Evolutionary conservation across 805 yeast genomes (phyloP).

Genomic region (Pichia thaimueangensis): DNA sequence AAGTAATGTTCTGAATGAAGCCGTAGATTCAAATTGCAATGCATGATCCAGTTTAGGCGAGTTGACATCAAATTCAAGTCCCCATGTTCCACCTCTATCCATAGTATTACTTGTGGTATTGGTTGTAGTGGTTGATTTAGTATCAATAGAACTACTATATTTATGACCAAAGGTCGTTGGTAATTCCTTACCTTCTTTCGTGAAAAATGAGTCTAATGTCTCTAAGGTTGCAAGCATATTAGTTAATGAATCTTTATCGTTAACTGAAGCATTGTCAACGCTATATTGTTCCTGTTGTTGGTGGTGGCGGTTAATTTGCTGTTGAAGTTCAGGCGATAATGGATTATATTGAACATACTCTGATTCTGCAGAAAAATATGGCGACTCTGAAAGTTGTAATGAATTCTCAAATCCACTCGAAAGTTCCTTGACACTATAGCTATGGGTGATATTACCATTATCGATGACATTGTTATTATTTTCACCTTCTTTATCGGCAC

Average conservation of each 20-base stretch:
- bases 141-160: slow-evolving; percentile 55
- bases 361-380: slow-evolving; percentile 9
- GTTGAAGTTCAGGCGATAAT: slow-evolving; percentile 23
- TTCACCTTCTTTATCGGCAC: slow-evolving; percentile 18
- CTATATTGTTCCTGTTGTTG: slow-evolving; percentile 16
- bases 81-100: slow-evolving; percentile 17
- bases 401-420: neutral
- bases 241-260: slow-evolving; percentile 66
- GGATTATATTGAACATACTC: slow-evolving; percentile 32
- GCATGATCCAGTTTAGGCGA: slow-evolving; percentile 24
- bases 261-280: slow-evolving; percentile 43
- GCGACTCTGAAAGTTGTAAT: slow-evolving; percentile 4
- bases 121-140: slow-evolving; percentile 43
- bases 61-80: slow-evolving; percentile 19
- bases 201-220: slow-evolving; percentile 81
- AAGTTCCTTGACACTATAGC: neutral
- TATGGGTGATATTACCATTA: no score
- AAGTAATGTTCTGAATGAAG: slow-evolving; percentile 56
- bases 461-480: neutral
- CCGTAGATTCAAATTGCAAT: slow-evolving; percentile 41
- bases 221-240: slow-evolving; percentile 92
- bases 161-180: slow-evolving; percentile 31
- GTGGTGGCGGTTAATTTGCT: slow-evolving; percentile 20
- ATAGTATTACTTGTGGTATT: slow-evolving; percentile 18
- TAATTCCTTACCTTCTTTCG: slow-evolving; percentile 42